A percentile compares a stretch with the other conserved stretches of the same genome.
These are phyloP conservation scores for Claviceps humidiphila DNA, from an alignment of 2,329 filamentous ascomycete genomes.

Conservation along the genomic window DNA sequence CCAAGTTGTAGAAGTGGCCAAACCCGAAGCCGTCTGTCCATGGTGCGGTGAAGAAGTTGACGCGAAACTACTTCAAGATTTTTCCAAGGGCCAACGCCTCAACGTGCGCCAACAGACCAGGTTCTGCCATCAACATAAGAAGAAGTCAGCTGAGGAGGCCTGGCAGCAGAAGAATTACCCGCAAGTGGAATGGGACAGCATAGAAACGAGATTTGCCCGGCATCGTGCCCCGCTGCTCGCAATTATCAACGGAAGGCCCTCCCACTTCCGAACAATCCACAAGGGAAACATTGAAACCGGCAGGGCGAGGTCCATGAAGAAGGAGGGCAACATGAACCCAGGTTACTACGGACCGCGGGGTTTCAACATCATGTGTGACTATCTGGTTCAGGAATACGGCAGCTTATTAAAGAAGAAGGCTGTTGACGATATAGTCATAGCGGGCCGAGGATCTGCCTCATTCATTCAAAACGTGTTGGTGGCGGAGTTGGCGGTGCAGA, in stretches of 20 bases:
- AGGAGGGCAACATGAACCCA: constrained; percentile 47
- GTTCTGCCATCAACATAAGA: constrained; percentile 54
- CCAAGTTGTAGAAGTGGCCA: not conserved
- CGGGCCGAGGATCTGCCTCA: constrained; percentile 49
- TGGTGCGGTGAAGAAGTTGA: constrained; percentile 53
- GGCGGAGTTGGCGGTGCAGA: constrained; percentile 48
- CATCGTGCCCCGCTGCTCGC: constrained; percentile 42
- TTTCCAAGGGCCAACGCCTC: constrained; percentile 34
- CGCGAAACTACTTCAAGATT: constrained; percentile 36
- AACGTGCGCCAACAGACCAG: constrained; percentile 43
- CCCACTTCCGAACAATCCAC: constrained; percentile 47
- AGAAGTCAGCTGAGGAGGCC: constrained; percentile 33
- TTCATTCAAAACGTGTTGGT: constrained; percentile 68
- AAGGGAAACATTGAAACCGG: constrained; percentile 42
- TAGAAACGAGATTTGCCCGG: constrained; percentile 44
- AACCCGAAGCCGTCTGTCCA: constrained; percentile 37
- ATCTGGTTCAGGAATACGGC: constrained; percentile 48
- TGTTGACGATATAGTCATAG: constrained; percentile 50
- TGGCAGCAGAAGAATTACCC: constrained; percentile 51
- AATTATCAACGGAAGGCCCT: constrained; percentile 46
- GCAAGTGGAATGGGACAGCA: constrained; percentile 50
- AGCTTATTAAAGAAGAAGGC: constrained; percentile 47
- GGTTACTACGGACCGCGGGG: constrained; percentile 79
- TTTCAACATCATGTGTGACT: constrained; percentile 56
- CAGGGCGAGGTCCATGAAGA: constrained; percentile 45